Percentiles rank a stretch among this genome's conserved stretches.
These are phyloP conservation scores for Sarcocystis neurona DNA, from an alignment of 169 alveolate genomes.

Conservation along the genomic window DNA sequence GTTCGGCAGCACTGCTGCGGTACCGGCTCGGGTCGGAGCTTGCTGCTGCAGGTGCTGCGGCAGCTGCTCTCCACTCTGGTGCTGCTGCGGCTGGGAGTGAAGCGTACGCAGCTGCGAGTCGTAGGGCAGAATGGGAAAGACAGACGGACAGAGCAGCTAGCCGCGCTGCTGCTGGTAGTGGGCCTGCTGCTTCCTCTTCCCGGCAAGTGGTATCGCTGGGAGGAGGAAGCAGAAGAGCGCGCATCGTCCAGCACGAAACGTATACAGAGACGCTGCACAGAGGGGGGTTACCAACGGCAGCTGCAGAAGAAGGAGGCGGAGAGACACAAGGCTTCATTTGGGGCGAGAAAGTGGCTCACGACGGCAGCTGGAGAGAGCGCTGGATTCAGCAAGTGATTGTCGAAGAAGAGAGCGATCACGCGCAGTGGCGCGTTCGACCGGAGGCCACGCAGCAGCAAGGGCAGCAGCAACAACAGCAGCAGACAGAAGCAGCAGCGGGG, in stretches of 20 bases:
- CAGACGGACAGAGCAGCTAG: too few species aligned
- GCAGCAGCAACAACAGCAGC: slow-evolving; percentile 7
- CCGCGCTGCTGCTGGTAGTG: too few species aligned
- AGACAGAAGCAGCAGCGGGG: not conserved
- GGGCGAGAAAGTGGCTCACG: slow-evolving; percentile 53
- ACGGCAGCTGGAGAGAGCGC: slow-evolving; percentile 58
- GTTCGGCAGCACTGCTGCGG: too few species aligned
- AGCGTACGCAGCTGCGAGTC: too few species aligned
- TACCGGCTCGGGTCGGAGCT: too few species aligned
- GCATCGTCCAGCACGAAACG: not conserved
- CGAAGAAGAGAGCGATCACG: not conserved
- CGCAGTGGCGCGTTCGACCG: not conserved
- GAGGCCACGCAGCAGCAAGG: not conserved
- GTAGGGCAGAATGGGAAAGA: too few species aligned
- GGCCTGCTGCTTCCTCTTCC: too few species aligned
- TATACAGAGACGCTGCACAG: slow-evolving; percentile 1
- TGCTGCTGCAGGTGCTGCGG: too few species aligned
- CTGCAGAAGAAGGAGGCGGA: not conserved
- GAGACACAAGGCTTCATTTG: slow-evolving; percentile 23
- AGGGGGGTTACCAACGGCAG: too few species aligned
- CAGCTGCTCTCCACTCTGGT: too few species aligned
- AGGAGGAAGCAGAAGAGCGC: not conserved
- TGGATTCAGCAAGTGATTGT: slow-evolving; percentile 49
- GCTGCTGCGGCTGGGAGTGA: too few species aligned
- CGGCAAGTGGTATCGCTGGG: too few species aligned